phyloP scores from a whole-genome alignment of 306 rosid genomes.

The Pyrus betulifolia region DNA sequence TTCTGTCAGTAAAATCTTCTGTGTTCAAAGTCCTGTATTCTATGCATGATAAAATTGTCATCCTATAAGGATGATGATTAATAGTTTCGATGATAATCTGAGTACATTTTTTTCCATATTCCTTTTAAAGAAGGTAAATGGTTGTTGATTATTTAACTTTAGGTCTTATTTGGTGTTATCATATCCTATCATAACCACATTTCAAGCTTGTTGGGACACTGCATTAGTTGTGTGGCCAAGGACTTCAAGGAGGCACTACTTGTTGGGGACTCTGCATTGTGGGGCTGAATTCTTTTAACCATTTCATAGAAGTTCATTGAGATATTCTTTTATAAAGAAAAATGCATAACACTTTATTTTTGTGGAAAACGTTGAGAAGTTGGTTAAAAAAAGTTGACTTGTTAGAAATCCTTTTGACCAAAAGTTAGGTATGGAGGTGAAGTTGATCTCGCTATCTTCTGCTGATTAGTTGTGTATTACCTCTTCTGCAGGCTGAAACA shows the following conservation, averaged over 20 bases:
- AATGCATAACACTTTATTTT: too few relatives aligned
- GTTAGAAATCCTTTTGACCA: background rate
- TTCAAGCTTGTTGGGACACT: background rate
- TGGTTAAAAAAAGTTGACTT: background rate
- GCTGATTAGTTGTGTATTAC: slow-evolving; percentile 22
- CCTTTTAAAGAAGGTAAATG: background rate
- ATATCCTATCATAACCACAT: background rate
- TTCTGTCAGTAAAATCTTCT: background rate
- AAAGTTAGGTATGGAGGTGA: background rate
- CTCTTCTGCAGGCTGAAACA: slow-evolving; percentile 75
- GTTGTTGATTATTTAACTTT: background rate
- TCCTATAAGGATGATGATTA: background rate
- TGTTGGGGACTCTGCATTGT: background rate
- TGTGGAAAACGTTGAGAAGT: background rate
- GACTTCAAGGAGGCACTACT: background rate
- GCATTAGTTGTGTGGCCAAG: background rate
- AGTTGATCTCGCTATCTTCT: slow-evolving; percentile 3
- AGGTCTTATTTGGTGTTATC: background rate
- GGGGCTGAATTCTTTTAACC: background rate
- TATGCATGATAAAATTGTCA: background rate
- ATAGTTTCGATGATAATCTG: background rate
- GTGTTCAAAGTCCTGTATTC: background rate
- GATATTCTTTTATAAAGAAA: background rate
- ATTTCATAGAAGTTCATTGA: background rate
- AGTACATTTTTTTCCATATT: background rate